Evolutionary conservation across 2,329 filamentous ascomycete genomes (phyloP).

Genomic region (Penicillium verrucosum): DNA sequence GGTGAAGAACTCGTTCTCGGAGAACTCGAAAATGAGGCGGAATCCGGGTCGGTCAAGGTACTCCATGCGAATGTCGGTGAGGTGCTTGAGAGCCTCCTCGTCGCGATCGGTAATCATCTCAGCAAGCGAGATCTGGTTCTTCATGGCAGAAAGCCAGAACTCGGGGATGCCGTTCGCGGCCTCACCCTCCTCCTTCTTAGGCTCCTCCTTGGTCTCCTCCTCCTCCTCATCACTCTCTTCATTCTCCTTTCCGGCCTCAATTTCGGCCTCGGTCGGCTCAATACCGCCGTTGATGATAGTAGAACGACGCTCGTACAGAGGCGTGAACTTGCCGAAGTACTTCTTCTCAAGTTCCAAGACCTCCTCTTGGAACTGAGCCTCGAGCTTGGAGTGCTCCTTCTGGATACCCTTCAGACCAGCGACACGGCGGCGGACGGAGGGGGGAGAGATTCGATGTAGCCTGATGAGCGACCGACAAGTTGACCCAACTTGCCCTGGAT

Average conservation of each 20-base stretch:
- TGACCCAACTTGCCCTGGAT: slow-evolving; percentile 94
- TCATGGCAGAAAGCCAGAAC: slow-evolving; percentile 99
- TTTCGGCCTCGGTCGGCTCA: slow-evolving; percentile 84
- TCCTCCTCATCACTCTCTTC: slow-evolving; percentile 65
- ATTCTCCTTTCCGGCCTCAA: slow-evolving; percentile 79
- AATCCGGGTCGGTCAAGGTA: slow-evolving; percentile 98
- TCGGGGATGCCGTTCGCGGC: slow-evolving; percentile 81
- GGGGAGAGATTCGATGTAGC: slow-evolving; percentile 96
- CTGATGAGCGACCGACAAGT: slow-evolving; percentile 90
- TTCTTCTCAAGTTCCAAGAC: slow-evolving; percentile 98
- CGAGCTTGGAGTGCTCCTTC: slow-evolving; percentile 97
- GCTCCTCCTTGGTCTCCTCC: slow-evolving; percentile 55
- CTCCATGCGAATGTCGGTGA: slow-evolving; percentile 96
- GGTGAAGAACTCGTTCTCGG: slow-evolving; percentile 91
- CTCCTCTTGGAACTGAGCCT: slow-evolving; percentile 98
- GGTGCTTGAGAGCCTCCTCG: slow-evolving; percentile 84
- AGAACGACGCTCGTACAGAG: slow-evolving; percentile 91
- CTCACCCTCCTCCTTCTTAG: slow-evolving; percentile 47
- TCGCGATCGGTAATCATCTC: slow-evolving; percentile 99
- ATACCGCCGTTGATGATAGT: slow-evolving; percentile 82
- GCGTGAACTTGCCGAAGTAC: slow-evolving; percentile 98
- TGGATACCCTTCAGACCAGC: slow-evolving; percentile 96
- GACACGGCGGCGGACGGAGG: slow-evolving; percentile 85
- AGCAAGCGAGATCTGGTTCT: slow-evolving; percentile 94
- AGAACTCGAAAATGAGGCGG: slow-evolving; percentile 96